Conservation (phyloP, 2,329 filamentous ascomycete species). For the Fusarium fracticaudum region DNA sequence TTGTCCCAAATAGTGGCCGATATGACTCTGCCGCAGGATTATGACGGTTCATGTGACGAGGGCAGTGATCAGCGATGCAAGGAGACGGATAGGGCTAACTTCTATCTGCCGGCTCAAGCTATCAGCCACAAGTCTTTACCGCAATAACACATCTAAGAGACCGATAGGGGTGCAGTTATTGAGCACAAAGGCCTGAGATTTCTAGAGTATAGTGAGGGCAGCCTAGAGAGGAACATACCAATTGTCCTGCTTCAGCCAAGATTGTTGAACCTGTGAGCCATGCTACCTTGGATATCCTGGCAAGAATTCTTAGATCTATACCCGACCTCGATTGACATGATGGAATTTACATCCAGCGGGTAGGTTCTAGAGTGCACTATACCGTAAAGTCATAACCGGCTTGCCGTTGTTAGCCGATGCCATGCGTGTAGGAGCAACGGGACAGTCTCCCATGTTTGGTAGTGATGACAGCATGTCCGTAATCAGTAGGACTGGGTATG, state of each 20-base stretch:
- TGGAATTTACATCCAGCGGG: not conserved
- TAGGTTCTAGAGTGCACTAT: fast-evolving
- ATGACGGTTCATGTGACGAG: fast-evolving
- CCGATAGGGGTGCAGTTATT: too few species aligned
- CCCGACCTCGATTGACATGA: too few species aligned
- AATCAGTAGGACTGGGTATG: not conserved
- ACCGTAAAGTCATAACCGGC: too few species aligned
- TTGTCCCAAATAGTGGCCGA: fast-evolving
- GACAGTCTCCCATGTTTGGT: not conserved
- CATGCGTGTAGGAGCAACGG: not conserved
- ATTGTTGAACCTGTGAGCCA: fast-evolving
- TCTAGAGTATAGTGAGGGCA: too few species aligned
- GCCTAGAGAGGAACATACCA: not conserved
- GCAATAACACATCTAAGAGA: too few species aligned
- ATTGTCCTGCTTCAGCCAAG: not conserved
- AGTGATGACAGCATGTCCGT: not conserved
- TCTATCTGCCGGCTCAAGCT: too few species aligned
- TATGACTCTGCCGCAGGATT: not conserved
- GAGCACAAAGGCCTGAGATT: fast-evolving
- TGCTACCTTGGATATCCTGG: fast-evolving
- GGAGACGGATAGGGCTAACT: fast-evolving
- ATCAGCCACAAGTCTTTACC: fast-evolving
- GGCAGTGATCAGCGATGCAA: fast-evolving
- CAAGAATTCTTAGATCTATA: fast-evolving
- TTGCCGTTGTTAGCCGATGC: not conserved